These are phyloP conservation scores for Limnomonas spitsbergensis DNA, from an alignment of 139 green algal genomes.

Conservation along the genomic window DNA sequence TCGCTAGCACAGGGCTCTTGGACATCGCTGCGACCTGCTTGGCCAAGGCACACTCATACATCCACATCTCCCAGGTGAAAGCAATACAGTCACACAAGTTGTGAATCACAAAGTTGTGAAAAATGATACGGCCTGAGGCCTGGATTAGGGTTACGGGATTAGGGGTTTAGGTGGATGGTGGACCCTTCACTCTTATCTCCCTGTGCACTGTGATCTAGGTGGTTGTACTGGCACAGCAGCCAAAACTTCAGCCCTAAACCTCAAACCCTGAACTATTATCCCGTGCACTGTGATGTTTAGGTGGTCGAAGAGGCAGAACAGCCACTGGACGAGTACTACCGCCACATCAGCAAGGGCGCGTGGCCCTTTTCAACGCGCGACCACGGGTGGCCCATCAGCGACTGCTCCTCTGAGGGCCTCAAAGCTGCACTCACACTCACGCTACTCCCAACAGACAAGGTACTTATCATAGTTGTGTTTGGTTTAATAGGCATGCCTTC, in stretches of 20 bases:
- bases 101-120: too few relatives aligned
- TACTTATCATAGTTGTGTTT: too few relatives aligned
- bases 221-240: too few relatives aligned
- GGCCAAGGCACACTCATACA: conserved; percentile 69
- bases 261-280: too few relatives aligned
- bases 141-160: too few relatives aligned
- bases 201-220: too few relatives aligned
- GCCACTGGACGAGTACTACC: conserved; percentile 76
- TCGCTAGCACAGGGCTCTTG: conserved; percentile 42
- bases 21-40: conserved; percentile 37
- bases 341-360: conserved; percentile 93
- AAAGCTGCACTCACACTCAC: conserved; percentile 79
- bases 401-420: conserved; percentile 86
- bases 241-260: too few relatives aligned
- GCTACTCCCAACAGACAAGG: conserved; percentile 31
- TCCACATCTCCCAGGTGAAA: conserved; percentile 72
- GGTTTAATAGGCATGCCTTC: too few relatives aligned
- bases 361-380: conserved; percentile 95
- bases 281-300: conserved; percentile 32
- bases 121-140: too few relatives aligned
- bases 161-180: too few relatives aligned
- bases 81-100: too few relatives aligned
- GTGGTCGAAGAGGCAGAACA: conserved; percentile 51
- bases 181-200: too few relatives aligned
- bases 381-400: conserved; percentile 97